Conservation (phyloP, 768 basidiomycete genomes). For the Lyophyllum atratum region DNA sequence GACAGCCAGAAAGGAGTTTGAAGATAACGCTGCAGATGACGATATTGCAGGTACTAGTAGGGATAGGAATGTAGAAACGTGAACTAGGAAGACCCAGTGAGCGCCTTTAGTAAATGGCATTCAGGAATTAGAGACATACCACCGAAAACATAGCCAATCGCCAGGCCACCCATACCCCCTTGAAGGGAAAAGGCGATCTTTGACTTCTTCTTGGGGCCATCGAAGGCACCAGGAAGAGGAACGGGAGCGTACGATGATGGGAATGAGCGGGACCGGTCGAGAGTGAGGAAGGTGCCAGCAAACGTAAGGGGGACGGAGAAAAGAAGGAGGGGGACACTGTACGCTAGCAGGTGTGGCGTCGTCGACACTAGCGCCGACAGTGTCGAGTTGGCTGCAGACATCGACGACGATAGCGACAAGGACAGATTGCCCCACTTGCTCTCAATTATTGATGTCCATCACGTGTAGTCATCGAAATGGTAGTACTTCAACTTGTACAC, state of each 20-base stretch:
- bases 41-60: slow-evolving; percentile 57
- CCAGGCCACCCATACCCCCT: slow-evolving; percentile 66
- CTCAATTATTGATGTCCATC: background rate
- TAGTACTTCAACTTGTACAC: background rate
- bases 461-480: background rate
- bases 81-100: slow-evolving; percentile 37
- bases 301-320: slow-evolving; percentile 59
- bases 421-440: background rate
- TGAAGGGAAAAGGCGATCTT: slow-evolving; percentile 45
- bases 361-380: slow-evolving; percentile 47
- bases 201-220: slow-evolving; percentile 30
- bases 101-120: background rate
- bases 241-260: slow-evolving; percentile 41
- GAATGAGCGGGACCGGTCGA: slow-evolving; percentile 70
- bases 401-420: slow-evolving; percentile 16
- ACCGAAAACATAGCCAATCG: slow-evolving; percentile 60
- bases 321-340: slow-evolving; percentile 61
- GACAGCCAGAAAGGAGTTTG: slow-evolving; percentile 57
- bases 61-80: slow-evolving; percentile 60
- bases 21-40: slow-evolving; percentile 41
- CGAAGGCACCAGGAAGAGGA: slow-evolving; percentile 32
- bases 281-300: slow-evolving; percentile 70
- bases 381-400: slow-evolving; percentile 16
- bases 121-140: slow-evolving; percentile 36
- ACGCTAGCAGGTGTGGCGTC: slow-evolving; percentile 53